Base-by-base conservation (phyloP, 768 basidiomycete species). In the Holtermanniella nyarrowii region DNA sequence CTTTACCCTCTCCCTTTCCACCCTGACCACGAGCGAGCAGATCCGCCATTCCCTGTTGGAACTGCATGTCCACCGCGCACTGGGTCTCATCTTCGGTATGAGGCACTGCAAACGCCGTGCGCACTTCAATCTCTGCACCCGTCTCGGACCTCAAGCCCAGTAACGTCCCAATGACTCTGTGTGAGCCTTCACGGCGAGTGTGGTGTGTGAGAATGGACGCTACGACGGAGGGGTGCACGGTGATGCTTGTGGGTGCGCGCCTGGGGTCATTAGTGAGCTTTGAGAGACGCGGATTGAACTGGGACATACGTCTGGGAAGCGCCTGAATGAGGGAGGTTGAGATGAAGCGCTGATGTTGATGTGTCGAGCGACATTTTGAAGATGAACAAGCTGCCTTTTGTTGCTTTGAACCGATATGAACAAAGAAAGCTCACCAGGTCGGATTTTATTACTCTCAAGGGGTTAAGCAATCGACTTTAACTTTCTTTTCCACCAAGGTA, bases 181-280 rank as follows among this genome's bases (percentile, higher is more conserved):
- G 54, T 16, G 56, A 46, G 18, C 54, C 44, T 39, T 80, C 83
- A 54, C 88, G 81, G 16, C 93, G 85, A 47, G 96, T 82, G 73
- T 90, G 91, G 76, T 96, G 91, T 74, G 95, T 91, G 59, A 97
- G 82, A 76, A 96, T 87, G 48, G 88, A 84, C 71, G 95, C 88
- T 44, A 97, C 81, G 3, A 88, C 89, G 47, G 88, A 84, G 12
- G 93, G 90, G 69, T 91, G 88, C 55, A 96, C 79, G 44, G 83
- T 86, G 51, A 95, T 64, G 21, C 56, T 49, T 5, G 68, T 62
- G 14, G 70, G 70, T 21, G 59, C 50, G 44, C 66, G 68, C 42
- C 65, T 63, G 47, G 54, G 49, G 40, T 13, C 48, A 26, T 14
- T n/a, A 25, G 4, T 26, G 22, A 44, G 20, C 11, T 11, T 50